Base-by-base conservation (phyloP, 768 basidiomycete genomes). In the Boletales sp. region DNA sequence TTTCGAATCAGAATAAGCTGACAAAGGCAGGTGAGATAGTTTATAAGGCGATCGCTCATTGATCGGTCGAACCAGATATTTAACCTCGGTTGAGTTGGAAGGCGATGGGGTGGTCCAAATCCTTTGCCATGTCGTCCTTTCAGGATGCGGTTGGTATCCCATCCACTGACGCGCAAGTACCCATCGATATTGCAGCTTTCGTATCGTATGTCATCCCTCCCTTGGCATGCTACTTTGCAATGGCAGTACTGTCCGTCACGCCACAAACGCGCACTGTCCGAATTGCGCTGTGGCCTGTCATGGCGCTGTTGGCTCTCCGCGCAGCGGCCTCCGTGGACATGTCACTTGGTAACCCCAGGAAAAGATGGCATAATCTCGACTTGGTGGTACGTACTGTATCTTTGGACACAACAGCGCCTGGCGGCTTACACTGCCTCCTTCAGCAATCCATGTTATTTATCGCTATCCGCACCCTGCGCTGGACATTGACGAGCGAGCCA, bases 211-310 rank as follows among this genome's bases (percentile, higher is more conserved):
- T 79, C 45, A 47, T 76, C 17, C 77, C 76, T 10, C 65, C 72
- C 9, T 27, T 78, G 2, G 45, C 74, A 17, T 70, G 68, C 51
- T 81, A 79, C 62, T 74, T 77, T 64, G 57, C 61, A 11, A 73
- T 73, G 18, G 80, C 81, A n/a, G 59, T 77, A 31, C 72, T 83
- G 44, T 77, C 79, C 6, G 61, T 77, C 18, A 61, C 73, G 7
- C 76, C 78, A 0, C 64, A 67, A n/a, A 81, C 80, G 0, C 69
- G 71, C 24, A 43, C 57, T 6, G 55, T 75, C 36, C 77, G 80
- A 30, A 52, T 78, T 45, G 74, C 72, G 5, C 50, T 80, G 18
- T 67, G 79, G 31, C 78, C 79, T 4, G 51, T 79, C 34, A 72
- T 76, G 1, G 57, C 77, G 14, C 72, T 71, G 64, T 52, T 67